Evolutionary conservation across 345 rosid genomes (phyloP), one percentile per base, ranked within the genome.

Genomic region (Populus tremula): DNA sequence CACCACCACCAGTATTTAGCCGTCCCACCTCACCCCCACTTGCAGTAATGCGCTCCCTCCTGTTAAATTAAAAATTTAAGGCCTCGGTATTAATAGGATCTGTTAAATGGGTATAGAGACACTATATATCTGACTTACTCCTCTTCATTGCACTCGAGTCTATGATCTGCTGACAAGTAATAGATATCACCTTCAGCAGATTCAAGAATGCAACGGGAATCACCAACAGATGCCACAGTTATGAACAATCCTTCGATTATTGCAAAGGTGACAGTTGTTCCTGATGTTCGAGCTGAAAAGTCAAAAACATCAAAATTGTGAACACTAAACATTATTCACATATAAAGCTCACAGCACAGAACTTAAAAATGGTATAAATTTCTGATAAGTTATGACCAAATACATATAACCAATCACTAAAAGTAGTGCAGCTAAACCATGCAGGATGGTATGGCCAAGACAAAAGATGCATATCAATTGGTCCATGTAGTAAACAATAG

Each of bases 11-110:
- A 73, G 99, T 86, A 82, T 92, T 94, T 70, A 96, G 87, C 74
- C 98, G 92, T 69, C 99, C 99, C 81, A 96, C 98, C 86, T 96
- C 99, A 83, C 99, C 99, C 67, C 99, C 99, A 80, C 99, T 90
- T 64, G 95, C 89, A 69, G 98, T 96, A 73, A 96, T 87, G 20
- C 98, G 98, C 12, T 86, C 89, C 87, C 97, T 88, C 94, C 99
- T 96, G 69, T 70, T 53, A 80, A 68, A 81, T 82, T 23, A 71
- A n/a, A 70, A 68, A 59, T 70, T 13, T 25, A 73, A 87, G 69
- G 45, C 74, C 71, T 72, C 61, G n/a, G 80, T 75, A 67, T 49
- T 38, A 71, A 72, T 50, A 76, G 41, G 23, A 79, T 63, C 25
- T 61, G 74, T 75, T 41, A 41, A 71, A 71, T 31, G 36, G 27